Base-by-base conservation (phyloP, 192 early-diverging fungal species). In the Podila minutissima region DNA sequence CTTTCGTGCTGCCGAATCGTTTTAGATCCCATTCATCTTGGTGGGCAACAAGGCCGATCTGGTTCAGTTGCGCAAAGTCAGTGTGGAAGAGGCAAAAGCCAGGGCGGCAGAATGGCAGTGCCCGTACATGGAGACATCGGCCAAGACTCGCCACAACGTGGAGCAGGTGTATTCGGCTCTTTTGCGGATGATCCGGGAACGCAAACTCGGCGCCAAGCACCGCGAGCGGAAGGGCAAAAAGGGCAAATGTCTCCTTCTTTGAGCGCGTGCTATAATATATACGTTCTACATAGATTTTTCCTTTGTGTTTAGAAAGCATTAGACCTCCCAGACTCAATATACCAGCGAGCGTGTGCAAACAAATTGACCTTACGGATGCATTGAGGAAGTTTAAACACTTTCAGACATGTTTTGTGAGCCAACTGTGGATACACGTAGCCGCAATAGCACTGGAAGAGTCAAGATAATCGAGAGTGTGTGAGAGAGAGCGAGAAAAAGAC, bases 31-130 rank as follows among this genome's bases (percentile, higher is more conserved):
- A 12, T 95, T 95, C 62, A 89, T 95, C 50, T 82, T 95, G 20
- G 92, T 95, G 17, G 94, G 94, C 58, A 95, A 95, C 84, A 96
- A 93, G 73, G 86, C 83, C 9, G 92, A 93, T 75, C 77, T 93
- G 74, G 82, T 61, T 2, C 83, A 86, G 58, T 67, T 87, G 12
- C 87, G 92, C 24, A 91, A 91, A 74, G 92, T 93, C 20, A 72
- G 85, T 20, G 62, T 84, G 10, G 77, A 82, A 7, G 92, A 93
- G 35, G 92, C 89, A 20, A 73, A 81, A 65, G 84, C 77, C 13
- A 83, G 83, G 41, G 92, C 92, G 12, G 67, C 68, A 28, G 92
- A 92, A 72, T 93, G 92, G 92, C 74, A 82, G 15, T 92, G 92
- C 59, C 78, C 82, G 50, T 93, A 93, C 73, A 83, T 91, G 26